A percentile compares a stretch with the other conserved stretches of the same genome.
Evolutionary conservation across 345 rosid genomes (phyloP).

Genomic region (Melaleuca alternifolia): DNA sequence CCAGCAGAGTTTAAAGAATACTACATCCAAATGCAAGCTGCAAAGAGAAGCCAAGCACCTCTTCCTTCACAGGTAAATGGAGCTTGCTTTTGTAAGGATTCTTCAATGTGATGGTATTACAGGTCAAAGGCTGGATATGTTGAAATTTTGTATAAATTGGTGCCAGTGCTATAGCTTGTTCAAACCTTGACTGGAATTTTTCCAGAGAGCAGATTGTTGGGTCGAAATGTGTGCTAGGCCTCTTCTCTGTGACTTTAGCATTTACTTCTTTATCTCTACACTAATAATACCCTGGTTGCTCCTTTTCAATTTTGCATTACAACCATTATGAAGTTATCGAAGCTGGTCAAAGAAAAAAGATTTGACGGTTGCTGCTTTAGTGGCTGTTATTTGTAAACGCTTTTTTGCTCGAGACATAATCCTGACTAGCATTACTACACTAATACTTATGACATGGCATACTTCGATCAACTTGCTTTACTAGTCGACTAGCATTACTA

Average conservation of each 20-base stretch:
- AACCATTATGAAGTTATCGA: not conserved
- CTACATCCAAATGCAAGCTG: conserved; percentile 89
- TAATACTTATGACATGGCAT: not conserved
- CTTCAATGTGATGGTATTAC: not conserved
- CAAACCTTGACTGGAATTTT: not conserved
- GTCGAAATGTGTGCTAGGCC: not conserved
- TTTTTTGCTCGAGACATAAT: not conserved
- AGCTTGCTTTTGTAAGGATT: not conserved
- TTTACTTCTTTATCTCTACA: not conserved
- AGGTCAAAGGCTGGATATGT: not conserved
- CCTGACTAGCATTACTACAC: not conserved
- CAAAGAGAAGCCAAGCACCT: conserved; percentile 92
- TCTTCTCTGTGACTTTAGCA: not conserved
- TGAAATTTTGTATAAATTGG: not conserved
- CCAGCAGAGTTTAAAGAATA: conserved; percentile 74
- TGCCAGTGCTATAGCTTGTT: not conserved
- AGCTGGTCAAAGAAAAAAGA: not conserved
- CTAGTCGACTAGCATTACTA: not conserved
- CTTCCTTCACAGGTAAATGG: conserved; percentile 68
- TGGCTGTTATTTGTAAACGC: not conserved
- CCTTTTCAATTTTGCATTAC: not conserved
- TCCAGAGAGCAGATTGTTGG: not conserved
- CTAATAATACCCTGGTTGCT: not conserved
- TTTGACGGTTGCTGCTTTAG: not conserved
- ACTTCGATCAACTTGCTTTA: not conserved